A percentile compares a stretch with the other conserved stretches of the same genome.
Conservation (phyloP, 139 green algal species). For the Choricystis sp. region DNA sequence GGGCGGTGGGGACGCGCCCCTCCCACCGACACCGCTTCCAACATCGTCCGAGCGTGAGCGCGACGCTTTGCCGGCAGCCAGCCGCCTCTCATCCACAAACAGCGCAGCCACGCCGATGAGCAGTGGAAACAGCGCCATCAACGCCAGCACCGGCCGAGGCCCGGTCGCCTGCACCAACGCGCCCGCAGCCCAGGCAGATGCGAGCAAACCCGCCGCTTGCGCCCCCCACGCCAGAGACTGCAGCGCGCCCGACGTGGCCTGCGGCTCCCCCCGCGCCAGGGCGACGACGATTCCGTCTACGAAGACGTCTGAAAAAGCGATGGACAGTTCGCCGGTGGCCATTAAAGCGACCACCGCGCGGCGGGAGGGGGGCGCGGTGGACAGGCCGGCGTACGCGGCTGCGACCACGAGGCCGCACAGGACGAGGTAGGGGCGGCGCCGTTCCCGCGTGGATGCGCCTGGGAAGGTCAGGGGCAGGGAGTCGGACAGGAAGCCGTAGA, state of each 20-base stretch:
- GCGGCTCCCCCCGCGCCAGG: slow-evolving; percentile 7
- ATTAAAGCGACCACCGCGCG: slow-evolving; percentile 24
- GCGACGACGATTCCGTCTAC: slow-evolving; percentile 78
- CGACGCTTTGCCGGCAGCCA: too few relatives aligned
- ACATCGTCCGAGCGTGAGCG: too few relatives aligned
- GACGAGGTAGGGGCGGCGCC: slow-evolving; percentile 14
- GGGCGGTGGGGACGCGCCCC: too few relatives aligned
- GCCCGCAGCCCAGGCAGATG: slow-evolving; percentile 53
- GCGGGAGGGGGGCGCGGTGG: slow-evolving; percentile 12
- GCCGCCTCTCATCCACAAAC: slow-evolving; percentile 3
- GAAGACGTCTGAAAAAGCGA: slow-evolving; percentile 61
- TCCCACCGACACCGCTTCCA: too few relatives aligned
- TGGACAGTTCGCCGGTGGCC: slow-evolving; percentile 31
- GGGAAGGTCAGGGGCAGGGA: slow-evolving; percentile 58
- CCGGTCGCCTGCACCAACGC: slow-evolving; percentile 39
- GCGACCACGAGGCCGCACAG: slow-evolving; percentile 5
- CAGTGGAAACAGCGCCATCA: slow-evolving; percentile 4
- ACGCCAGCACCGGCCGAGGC: slow-evolving; percentile 1
- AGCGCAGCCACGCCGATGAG: neutral
- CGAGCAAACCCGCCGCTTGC: slow-evolving; percentile 47
- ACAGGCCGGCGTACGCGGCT: slow-evolving; percentile 30
- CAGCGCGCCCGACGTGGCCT: slow-evolving; percentile 43
- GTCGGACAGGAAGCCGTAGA: slow-evolving; percentile 71
- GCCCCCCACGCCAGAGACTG: slow-evolving; percentile 70
- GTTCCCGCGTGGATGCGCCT: too few relatives aligned